Base-by-base conservation (phyloP, 257 asterid genomes). In the Nicotiana tabacum region DNA sequence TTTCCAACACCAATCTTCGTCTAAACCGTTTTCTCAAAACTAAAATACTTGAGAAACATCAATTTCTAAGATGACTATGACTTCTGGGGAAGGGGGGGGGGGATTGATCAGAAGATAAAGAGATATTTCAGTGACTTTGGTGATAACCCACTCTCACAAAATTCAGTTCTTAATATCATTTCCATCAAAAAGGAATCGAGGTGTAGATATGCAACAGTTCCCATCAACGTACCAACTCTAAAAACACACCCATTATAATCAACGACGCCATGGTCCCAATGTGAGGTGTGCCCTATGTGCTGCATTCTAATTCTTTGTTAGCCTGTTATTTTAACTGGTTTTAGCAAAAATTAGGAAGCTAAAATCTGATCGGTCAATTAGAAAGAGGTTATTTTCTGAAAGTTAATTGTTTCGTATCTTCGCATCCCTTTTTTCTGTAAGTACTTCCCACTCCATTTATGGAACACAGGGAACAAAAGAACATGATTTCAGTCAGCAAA, bases 101-200 rank as follows among this genome's bases (percentile, higher is more conserved):
- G 5, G 37, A 12, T 39, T n/a, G 43, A 51, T 51, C 64, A 16
- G 16, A 76, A 51, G 29, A 76, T 76, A 76, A 51, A 51, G 64
- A 76, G 29, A 76, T 27, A 29, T 48, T 27, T 27, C 27, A 27
- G 64, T 7, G 64, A 76, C 64, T 51, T 29, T 29, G 80, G 64
- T 53, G 5, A 39, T 48, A 72, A 60, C 62, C 27, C 80, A 76
- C 64, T 76, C 80, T 76, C 80, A 76, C 46, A 76, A 76, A 51
- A 76, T 15, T 51, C 46, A 76, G 64, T 51, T 76, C 65, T 48
- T 76, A 51, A 72, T 48, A 48, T 76, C 64, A 76, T 21, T 29
- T 76, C 80, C 64, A 76, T 27, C 10, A 53, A 76, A 76, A 76
- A 29, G 64, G 64, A 76, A 76, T 15, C 29, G 30, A 29, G 27